phyloP scores from a whole-genome alignment of 2,329 filamentous ascomycete species.

The Coniochaeta prunicola region DNA sequence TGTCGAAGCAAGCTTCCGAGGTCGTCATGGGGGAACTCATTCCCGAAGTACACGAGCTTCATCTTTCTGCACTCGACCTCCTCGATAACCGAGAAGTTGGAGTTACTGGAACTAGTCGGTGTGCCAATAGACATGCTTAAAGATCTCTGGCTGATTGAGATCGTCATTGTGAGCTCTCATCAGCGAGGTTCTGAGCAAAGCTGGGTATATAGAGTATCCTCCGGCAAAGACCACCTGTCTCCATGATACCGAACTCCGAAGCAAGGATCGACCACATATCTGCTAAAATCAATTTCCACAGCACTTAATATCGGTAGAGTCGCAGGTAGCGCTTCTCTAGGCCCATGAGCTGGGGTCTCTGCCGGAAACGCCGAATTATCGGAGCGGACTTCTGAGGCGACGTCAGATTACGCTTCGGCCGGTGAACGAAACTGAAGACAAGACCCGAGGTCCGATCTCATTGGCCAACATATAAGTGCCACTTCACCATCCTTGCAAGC shows the following conservation, averaged over 20 bases:
- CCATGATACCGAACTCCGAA: not conserved
- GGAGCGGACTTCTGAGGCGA: not conserved
- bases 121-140: not conserved
- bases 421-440: not conserved
- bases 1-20: conserved; percentile 20
- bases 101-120: not conserved
- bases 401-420: not conserved
- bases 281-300: not conserved
- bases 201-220: not conserved
- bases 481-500: not conserved
- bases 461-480: not conserved
- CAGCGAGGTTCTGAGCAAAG: not conserved
- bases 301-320: not conserved
- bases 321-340: not conserved
- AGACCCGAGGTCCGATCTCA: not conserved
- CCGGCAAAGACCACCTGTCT: not conserved
- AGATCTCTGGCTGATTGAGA: not conserved
- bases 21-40: conserved; percentile 40
- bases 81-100: not conserved
- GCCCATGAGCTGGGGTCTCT: not conserved
- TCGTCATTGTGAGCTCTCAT: not conserved
- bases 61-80: not conserved
- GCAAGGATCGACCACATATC: not conserved
- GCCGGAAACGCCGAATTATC: not conserved
- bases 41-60: conserved; percentile 33